Evolutionary conservation across 352 stramenopile genomes (phyloP).

Genomic region (Stramenopiles sp.): DNA sequence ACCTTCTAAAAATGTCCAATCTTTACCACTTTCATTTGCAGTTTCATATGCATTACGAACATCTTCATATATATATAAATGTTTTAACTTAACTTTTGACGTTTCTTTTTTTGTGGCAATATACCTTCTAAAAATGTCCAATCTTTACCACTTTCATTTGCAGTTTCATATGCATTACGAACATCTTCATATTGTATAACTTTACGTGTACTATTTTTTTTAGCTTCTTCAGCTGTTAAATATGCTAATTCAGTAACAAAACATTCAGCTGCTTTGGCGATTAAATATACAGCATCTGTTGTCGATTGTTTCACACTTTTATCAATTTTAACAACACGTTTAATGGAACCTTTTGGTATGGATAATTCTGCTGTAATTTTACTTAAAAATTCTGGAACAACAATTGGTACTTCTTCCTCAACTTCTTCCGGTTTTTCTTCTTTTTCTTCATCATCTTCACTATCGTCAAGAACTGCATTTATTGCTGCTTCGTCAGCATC

Average conservation of each 20-base stretch:
- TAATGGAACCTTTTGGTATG: not conserved
- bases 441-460: too few relatives aligned
- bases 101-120: not conserved
- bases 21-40: too few relatives aligned
- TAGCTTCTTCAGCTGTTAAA: not conserved
- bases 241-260: constrained; percentile 7
- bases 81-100: too few relatives aligned
- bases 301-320: not conserved
- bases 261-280: constrained; percentile 6
- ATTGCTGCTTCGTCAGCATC: too few relatives aligned
- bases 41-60: too few relatives aligned
- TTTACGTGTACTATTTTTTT: not conserved
- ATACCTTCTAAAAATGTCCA: not conserved
- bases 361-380: not conserved
- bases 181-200: constrained; percentile 5
- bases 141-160: not conserved
- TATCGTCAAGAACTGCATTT: too few relatives aligned
- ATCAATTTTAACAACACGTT: not conserved
- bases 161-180: not conserved
- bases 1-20: too few relatives aligned
- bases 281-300: not conserved
- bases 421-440: too few relatives aligned
- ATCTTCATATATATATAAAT: too few relatives aligned
- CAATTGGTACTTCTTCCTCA: not conserved
- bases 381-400: not conserved